phyloP scores from a whole-genome alignment of 2,329 filamentous ascomycete genomes.

The Neonectria hederae region DNA sequence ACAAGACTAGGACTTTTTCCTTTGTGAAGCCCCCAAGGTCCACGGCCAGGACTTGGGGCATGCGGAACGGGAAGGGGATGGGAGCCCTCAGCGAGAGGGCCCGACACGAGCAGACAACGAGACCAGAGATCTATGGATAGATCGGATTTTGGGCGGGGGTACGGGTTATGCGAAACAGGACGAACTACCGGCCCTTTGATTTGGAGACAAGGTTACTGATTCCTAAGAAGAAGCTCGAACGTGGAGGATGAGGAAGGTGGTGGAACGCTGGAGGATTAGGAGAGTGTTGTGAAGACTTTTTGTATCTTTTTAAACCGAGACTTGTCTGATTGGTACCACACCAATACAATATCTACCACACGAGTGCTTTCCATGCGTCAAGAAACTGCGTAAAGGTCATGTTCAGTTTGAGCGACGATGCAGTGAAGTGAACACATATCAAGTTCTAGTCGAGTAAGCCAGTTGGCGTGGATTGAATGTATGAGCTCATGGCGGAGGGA shows the following conservation, averaged over 20 bases:
- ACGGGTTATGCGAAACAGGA: not conserved
- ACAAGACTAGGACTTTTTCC: conserved; percentile 32
- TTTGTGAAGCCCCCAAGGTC: conserved; percentile 25
- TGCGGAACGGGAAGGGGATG: conserved; percentile 5
- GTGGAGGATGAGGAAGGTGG: conserved; percentile 1
- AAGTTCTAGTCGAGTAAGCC: no score
- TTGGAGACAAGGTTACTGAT: conserved; percentile 14
- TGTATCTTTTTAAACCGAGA: conserved; percentile 17
- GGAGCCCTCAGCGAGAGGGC: conserved; percentile 14
- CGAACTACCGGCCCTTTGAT: not conserved
- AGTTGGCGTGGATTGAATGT: not conserved
- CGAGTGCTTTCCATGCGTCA: not conserved
- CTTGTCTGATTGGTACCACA: conserved; percentile 15
- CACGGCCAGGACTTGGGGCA: conserved; percentile 5
- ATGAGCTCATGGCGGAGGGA: no score
- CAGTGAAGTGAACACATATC: not conserved
- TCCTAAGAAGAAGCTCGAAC: conserved; percentile 7
- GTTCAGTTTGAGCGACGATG: not conserved
- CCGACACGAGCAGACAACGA: conserved; percentile 27
- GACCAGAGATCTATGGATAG: conserved; percentile 12
- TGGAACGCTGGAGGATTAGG: not conserved
- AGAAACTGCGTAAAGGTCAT: not conserved
- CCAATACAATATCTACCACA: conserved; percentile 18
- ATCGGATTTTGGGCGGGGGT: conserved; percentile 8
- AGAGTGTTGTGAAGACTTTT: conserved; percentile 21